A percentile compares a stretch with the other conserved stretches of the same genome.
Evolutionary conservation across 768 basidiomycete genomes (phyloP).

Genomic region (Lactarius tabidus): DNA sequence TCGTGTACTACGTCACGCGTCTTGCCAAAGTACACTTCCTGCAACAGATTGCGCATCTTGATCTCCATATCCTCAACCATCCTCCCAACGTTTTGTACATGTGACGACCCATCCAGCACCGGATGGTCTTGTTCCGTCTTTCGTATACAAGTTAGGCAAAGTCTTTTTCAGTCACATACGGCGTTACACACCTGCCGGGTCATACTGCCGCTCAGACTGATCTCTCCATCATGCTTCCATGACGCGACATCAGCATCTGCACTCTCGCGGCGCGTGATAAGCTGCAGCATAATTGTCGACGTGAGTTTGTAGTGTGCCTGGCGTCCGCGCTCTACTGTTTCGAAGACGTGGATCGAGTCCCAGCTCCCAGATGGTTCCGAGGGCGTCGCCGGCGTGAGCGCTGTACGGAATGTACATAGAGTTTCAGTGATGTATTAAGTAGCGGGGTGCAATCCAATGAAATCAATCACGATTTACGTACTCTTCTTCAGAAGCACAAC

Average conservation of each 20-base stretch:
- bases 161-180: background rate
- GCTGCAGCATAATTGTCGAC: slow-evolving; percentile 93
- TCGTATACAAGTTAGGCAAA: background rate
- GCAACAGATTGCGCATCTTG: slow-evolving; percentile 94
- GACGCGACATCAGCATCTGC: slow-evolving; percentile 33
- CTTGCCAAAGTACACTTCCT: slow-evolving; percentile 96
- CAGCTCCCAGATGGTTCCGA: slow-evolving; percentile 81
- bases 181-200: slow-evolving; percentile 76
- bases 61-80: slow-evolving; percentile 99
- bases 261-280: slow-evolving; percentile 49
- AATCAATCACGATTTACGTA: slow-evolving; percentile 34
- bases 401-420: slow-evolving; percentile 35
- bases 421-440: background rate
- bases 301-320: slow-evolving; percentile 97
- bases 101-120: slow-evolving; percentile 72
- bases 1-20: slow-evolving; percentile 94
- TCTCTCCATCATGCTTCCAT: slow-evolving; percentile 65
- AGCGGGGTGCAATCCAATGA: background rate
- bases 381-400: slow-evolving; percentile 50
- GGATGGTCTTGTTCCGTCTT: slow-evolving; percentile 87
- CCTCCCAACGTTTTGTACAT: slow-evolving; percentile 89
- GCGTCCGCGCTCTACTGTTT: slow-evolving; percentile 85
- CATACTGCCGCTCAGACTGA: slow-evolving; percentile 92
- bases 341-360: slow-evolving; percentile 99
- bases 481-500: slow-evolving; percentile 96